Evolutionary conservation across 2,329 filamentous ascomycete genomes (phyloP), one percentile per base, ranked within the genome.

Genomic region (Fusarium goolgardi): DNA sequence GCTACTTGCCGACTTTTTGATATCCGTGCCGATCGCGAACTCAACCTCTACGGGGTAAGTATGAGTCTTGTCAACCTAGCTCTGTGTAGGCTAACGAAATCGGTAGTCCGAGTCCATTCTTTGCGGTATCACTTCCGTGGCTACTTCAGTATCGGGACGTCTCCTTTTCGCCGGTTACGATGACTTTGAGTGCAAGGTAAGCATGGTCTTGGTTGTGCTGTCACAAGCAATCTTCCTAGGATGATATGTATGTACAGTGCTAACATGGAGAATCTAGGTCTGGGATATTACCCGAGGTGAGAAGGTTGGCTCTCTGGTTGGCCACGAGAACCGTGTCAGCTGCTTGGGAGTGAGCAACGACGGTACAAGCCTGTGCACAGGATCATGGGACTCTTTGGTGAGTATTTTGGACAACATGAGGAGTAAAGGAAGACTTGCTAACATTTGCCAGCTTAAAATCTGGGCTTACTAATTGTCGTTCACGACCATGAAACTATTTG

Each of bases 151-250:
- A 16, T 99, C 96, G 59, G 96, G 96, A 61, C 90, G 96, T 78
- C 84, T 99, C 75, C 84, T 99, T 40, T 99, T 99, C 79, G 96
- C 96, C 57, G 96, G 96, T 72, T 99, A 99, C 77, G 96, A 99
- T 76, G 96, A 99, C 78, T 99, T 97, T 76, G 96, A 99, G 82
- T 99, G 96, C 94, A 99, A 98, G 91, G 95, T 97, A 84, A 76
- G 88, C 32, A 54, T 43, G 13, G 18, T 15, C 29, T 18, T 46
- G 40, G 35, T 62, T 46, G 43, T 39, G 29, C 16, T 12, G 8
- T 27, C 6, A 21, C 35, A 44, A 50, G 53, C 41, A 20, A 20
- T 20, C 11, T 21, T 20, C 13, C 13, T 5, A 13, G 25, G 21
- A 13, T 6, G 25, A 45, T 21, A 7, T 11, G 11, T 21, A 7